Base-by-base conservation (phyloP, 2,329 filamentous ascomycete genomes). In the Fusarium mexicanum region DNA sequence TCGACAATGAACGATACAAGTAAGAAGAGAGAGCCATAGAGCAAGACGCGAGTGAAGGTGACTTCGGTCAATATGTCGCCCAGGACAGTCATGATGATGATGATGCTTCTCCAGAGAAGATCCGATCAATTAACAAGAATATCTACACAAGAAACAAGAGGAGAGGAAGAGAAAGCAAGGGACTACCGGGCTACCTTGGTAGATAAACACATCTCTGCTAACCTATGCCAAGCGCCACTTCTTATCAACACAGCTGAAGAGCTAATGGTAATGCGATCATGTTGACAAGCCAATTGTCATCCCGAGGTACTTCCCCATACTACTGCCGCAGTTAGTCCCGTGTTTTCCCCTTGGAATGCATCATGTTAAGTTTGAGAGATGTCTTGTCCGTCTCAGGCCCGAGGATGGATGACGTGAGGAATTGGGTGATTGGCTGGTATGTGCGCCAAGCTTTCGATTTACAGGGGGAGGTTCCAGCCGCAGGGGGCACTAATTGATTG, bases 1-100 rank as follows among this genome's bases (percentile, higher is more conserved):
- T 86, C 85, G 76, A 83, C 69, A 31, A 85, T 67, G 50, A 86
- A 85, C 2, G 82, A 82, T 18, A 76, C 67, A 31, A 83, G n/a
- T 13, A 84, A 72, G 63, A 86, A 81, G 43, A 83, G 58, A 24
- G 77, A 22, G 22, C 79, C 54, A 14, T 75, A 78, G n/a, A 72
- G 64, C 13, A 79, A 60, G 53, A 83, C 64, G 12, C 81, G 81
- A 10, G 71, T 72, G 11, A 76, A 69, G 18, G 83, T 83, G 50
- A 84, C 54, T 37, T 76, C 73, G 37, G 81, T 79, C 55, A 80
- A 43, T 24, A 81, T 33, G 24, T 65, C 62, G n/a, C 59, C 33
- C 17, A 74, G 38, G 20, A 71, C 29, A 22, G 67, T 64, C 67
- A 60, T 70, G 61, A n/a, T 64, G 58, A 38, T 43, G 61, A n/a